A percentile compares a stretch with the other conserved stretches of the same genome.
Conservation (phyloP, 1,139 yeast genomes). For the Saccharomyces hybrid region DNA sequence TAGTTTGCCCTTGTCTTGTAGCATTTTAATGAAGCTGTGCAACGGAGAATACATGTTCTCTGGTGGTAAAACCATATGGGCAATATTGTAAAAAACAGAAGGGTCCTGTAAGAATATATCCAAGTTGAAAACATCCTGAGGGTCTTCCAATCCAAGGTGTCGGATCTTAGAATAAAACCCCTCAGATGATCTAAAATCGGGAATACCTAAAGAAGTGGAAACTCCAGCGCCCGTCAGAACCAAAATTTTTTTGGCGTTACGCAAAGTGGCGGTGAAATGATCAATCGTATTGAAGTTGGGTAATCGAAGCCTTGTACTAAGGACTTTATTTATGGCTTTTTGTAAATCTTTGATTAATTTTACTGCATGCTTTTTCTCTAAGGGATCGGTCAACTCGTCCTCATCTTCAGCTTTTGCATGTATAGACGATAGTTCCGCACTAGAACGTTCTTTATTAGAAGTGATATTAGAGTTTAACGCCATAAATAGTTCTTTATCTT, state of each 20-base stretch:
- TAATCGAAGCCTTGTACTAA: conserved; percentile 46
- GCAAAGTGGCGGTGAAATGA: conserved; percentile 49
- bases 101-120: conserved; percentile 72
- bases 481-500: conserved; percentile 35
- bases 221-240: conserved; percentile 96
- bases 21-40: conserved; percentile 69
- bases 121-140: conserved; percentile 88
- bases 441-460: not conserved
- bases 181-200: conserved; percentile 85
- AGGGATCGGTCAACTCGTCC: conserved; percentile 30
- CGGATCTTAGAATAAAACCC: conserved; percentile 76
- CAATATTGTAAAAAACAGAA: conserved; percentile 73
- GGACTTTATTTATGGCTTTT: conserved; percentile 54
- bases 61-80: conserved; percentile 81
- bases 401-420: not conserved
- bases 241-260: conserved; percentile 52
- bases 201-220: conserved; percentile 85
- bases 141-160: conserved; percentile 71
- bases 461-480: conserved; percentile 27
- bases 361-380: conserved; percentile 40
- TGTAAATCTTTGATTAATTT: conserved; percentile 46
- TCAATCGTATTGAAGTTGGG: conserved; percentile 49
- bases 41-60: conserved; percentile 69
- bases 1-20: conserved; percentile 72
- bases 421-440: too few relatives aligned